Conservation (phyloP, 176 grass and related monocot species). For the Cymbopogon citratus region DNA sequence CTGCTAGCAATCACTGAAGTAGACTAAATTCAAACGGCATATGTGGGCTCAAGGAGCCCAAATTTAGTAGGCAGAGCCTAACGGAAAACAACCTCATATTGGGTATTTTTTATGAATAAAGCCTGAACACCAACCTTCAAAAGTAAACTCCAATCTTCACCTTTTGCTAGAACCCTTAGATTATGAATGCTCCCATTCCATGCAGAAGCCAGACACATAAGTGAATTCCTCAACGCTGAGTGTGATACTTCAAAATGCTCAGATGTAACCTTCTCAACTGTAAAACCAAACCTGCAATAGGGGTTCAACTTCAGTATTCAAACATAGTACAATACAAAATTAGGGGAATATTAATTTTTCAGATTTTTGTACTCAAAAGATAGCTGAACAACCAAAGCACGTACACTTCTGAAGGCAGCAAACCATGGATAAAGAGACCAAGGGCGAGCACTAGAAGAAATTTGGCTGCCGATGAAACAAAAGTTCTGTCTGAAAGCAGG, state of each 20-base stretch:
- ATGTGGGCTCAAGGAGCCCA: neutral
- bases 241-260: conserved; percentile 72
- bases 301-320: conserved; percentile 9
- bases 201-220: conserved; percentile 44
- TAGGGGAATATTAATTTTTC: conserved; percentile 3
- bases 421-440: conserved; percentile 81
- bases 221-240: conserved; percentile 33
- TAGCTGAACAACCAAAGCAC: conserved; percentile 23
- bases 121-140: conserved; percentile 60
- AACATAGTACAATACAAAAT: conserved; percentile 26
- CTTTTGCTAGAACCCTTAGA: conserved; percentile 66
- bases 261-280: conserved; percentile 64
- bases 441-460: conserved; percentile 68
- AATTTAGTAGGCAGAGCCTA: neutral
- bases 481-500: conserved; percentile 86
- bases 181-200: conserved; percentile 73
- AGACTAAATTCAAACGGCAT: conserved; percentile 9
- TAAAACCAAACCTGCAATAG: conserved; percentile 64
- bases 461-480: conserved; percentile 65
- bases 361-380: neutral
- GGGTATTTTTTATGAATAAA: conserved; percentile 11
- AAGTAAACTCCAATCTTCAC: conserved; percentile 67
- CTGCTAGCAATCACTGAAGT: neutral
- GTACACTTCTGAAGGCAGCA: conserved; percentile 55
- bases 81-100: neutral